Percentiles rank a stretch among this genome's conserved stretches.
phyloP scores from a whole-genome alignment of 2,329 filamentous ascomycete species.

The Scedosporium boydii region DNA sequence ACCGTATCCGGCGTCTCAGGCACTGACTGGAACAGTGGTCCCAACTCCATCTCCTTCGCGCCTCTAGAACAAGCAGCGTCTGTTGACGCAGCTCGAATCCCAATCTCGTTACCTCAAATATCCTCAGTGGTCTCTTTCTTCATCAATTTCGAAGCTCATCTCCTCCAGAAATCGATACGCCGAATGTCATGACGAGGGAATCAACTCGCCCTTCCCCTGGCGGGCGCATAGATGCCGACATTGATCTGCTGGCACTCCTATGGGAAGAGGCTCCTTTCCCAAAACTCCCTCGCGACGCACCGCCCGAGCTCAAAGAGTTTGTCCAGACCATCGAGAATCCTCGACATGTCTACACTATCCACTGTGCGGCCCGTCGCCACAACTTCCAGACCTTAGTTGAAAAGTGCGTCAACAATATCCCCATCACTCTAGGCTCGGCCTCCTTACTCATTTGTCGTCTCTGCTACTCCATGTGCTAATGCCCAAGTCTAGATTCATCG shows the following conservation, averaged over 20 bases:
- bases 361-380: slow-evolving; percentile 51
- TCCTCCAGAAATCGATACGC: slow-evolving; percentile 7
- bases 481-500: slow-evolving; percentile 51
- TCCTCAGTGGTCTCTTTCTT: not conserved
- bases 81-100: too few relatives aligned
- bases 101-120: not conserved
- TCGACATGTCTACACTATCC: slow-evolving; percentile 49
- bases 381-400: slow-evolving; percentile 59
- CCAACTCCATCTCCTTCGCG: not conserved
- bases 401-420: slow-evolving; percentile 34
- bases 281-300: slow-evolving; percentile 50
- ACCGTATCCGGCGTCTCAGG: not conserved
- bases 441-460: not conserved
- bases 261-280: slow-evolving; percentile 54
- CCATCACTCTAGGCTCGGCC: not conserved
- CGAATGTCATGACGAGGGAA: slow-evolving; percentile 42
- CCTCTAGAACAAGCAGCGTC: not conserved
- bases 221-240: slow-evolving; percentile 19
- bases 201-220: slow-evolving; percentile 21
- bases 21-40: not conserved
- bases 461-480: not conserved
- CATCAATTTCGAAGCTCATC: slow-evolving; percentile 7
- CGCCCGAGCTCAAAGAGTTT: slow-evolving; percentile 43
- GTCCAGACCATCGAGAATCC: slow-evolving; percentile 53
- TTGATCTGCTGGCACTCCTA: slow-evolving; percentile 44